Conservation (phyloP, 1,284 basidiomycete species). For the Sporisorium exsertum region DNA sequence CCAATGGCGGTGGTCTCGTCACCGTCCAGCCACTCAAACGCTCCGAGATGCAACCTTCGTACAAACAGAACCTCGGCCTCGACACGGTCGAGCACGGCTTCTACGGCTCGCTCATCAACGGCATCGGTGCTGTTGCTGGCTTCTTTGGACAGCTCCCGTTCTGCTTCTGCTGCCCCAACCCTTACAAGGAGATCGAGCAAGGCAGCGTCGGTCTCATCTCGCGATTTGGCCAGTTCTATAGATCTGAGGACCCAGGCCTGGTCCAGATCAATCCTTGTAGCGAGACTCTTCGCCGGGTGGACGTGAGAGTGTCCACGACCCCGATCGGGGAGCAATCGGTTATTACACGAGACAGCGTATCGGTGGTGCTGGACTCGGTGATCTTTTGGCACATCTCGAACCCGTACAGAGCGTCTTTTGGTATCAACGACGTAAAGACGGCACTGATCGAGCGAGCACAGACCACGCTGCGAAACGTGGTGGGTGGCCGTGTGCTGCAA, state of each 20-base stretch:
- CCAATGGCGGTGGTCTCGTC: slow-evolving; percentile 29
- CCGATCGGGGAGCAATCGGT: slow-evolving; percentile 83
- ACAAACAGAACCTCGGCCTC: slow-evolving; percentile 60
- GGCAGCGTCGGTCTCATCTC: slow-evolving; percentile 90
- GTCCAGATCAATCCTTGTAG: slow-evolving; percentile 93
- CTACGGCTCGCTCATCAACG: slow-evolving; percentile 60
- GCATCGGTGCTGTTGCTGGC: slow-evolving; percentile 50
- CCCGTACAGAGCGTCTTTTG: slow-evolving; percentile 81
- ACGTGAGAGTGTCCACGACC: slow-evolving; percentile 93
- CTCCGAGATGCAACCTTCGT: slow-evolving; percentile 72
- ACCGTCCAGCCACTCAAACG: slow-evolving; percentile 82
- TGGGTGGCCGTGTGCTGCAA: slow-evolving; percentile 80
- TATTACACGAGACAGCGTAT: slow-evolving; percentile 82
- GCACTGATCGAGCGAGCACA: slow-evolving; percentile 93
- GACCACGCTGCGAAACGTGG: slow-evolving; percentile 93
- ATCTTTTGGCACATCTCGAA: slow-evolving; percentile 81
- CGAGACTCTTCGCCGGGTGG: slow-evolving; percentile 76
- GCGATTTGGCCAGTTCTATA: slow-evolving; percentile 92
- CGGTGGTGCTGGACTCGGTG: slow-evolving; percentile 86
- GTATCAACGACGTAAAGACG: slow-evolving; percentile 86
- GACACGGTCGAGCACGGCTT: slow-evolving; percentile 53
- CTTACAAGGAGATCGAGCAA: slow-evolving; percentile 79
- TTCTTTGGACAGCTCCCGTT: slow-evolving; percentile 79
- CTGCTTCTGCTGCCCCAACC: slow-evolving; percentile 77
- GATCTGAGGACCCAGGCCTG: slow-evolving; percentile 90